Evolutionary conservation across 345 rosid species (phyloP), one percentile per base, ranked within the genome.

Genomic region (Trapa incisa): DNA sequence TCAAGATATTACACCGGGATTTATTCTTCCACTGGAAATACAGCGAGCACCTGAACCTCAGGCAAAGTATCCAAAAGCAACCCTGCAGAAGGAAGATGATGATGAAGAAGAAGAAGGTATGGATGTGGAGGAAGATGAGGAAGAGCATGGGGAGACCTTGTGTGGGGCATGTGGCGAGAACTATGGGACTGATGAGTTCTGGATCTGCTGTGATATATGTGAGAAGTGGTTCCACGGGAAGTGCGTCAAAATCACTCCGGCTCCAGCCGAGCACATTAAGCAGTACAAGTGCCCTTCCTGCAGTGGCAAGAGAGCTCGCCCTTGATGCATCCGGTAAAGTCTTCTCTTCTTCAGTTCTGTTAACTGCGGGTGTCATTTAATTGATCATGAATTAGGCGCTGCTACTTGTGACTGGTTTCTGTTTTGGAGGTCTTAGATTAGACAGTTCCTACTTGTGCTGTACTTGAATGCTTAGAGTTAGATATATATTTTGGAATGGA

Each of bases 151-250:
- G 16, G 89, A 88, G 15, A 83, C 97, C 38, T 64, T 86, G 47
- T 88, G 96, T 39, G 93, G 97, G 53, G 95, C 90, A 14, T 90
- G 97, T 53, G 95, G 88, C 53, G 86, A 86, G 74, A 82, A 87
- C 75, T 87, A 90, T 71, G 89, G 75, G 7, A 37, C 86, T 8
- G 92, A 87, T 70, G 95, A 90, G 70, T 90, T 87, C 75, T 90
- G 97, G 94, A 89, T 89, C 68, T 81, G 87, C 61, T 89, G 96
- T 3, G 96, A 89, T 74, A 67, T 79, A 29, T 89, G 96, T 33
- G 96, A 89, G 79, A 83, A 77, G 77, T 89, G 96, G 96, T 89
- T 89, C 75, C 95, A 88, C 41, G 95, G 95, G 14, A 80, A 79
- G 74, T 90, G 97, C 47, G 97, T 88, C 68, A 90, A 90, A 81